Base-by-base conservation (phyloP, 352 stramenopile genomes). In the Ophiocytium majus region DNA sequence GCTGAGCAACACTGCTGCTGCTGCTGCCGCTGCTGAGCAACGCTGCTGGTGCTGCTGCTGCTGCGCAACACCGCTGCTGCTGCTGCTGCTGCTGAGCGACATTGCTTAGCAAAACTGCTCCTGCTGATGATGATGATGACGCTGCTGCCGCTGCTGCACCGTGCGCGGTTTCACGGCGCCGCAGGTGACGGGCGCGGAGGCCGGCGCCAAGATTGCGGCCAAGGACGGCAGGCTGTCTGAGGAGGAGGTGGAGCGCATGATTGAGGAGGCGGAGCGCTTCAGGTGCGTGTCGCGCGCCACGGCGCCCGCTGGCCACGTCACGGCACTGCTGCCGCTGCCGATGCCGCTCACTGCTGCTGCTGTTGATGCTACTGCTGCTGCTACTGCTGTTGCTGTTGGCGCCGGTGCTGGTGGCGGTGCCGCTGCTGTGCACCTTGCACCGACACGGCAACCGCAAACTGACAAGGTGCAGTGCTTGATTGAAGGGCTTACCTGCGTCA, bases 381-480 rank as follows among this genome's bases (percentile, higher is more conserved):
- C n/a, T n/a, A n/a, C n/a, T n/a, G n/a, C n/a, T n/a, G n/a, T n/a
- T n/a, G n/a, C n/a, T n/a, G n/a, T n/a, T n/a, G n/a, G n/a, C n/a
- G n/a, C n/a, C n/a, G n/a, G n/a, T n/a, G n/a, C n/a, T n/a, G n/a
- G n/a, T n/a, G n/a, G n/a, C n/a, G n/a, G n/a, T n/a, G n/a, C n/a
- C n/a, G n/a, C n/a, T n/a, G n/a, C n/a, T n/a, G n/a, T n/a, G n/a
- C n/a, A n/a, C n/a, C n/a, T n/a, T n/a, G n/a, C n/a, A n/a, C n/a
- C n/a, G n/a, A n/a, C n/a, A n/a, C n/a, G n/a, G n/a, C n/a, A n/a
- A n/a, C n/a, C n/a, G n/a, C n/a, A n/a, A n/a, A n/a, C n/a, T n/a
- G 92, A 95, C 17, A 93, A 97, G 83, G 95, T 97, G 86, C 92
- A 95, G 50, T 90, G 91, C 81, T 96, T 97, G 94, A 93, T 97